A percentile compares a stretch with the other conserved stretches of the same genome.
phyloP scores from a whole-genome alignment of 768 basidiomycete species.

The Epithele typhae region DNA sequence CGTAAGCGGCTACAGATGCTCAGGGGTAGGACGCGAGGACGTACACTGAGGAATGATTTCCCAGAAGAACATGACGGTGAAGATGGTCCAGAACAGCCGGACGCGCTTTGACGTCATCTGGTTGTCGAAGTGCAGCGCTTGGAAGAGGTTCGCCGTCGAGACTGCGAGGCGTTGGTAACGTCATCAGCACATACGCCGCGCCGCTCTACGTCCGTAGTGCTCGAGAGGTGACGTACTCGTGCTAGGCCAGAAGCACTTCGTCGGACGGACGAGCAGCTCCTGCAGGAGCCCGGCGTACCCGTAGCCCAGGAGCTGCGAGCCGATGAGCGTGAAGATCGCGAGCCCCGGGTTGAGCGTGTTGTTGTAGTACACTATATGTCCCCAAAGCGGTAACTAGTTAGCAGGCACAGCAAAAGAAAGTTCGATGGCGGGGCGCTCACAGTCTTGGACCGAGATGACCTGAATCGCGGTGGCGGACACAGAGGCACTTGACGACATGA shows the following conservation, averaged over 20 bases:
- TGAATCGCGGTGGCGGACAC: slow-evolving; percentile 29
- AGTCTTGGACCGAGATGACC: slow-evolving; percentile 29
- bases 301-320: slow-evolving; percentile 31
- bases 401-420: neutral
- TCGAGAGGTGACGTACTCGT: slow-evolving; percentile 18
- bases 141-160: slow-evolving; percentile 27
- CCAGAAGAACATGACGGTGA: slow-evolving; percentile 29
- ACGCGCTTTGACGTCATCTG: slow-evolving; percentile 35
- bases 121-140: slow-evolving; percentile 34
- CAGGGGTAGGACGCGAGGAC: too few relatives aligned
- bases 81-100: slow-evolving; percentile 38
- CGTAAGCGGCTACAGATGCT: too few relatives aligned
- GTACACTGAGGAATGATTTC: slow-evolving; percentile 39
- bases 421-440: too few relatives aligned
- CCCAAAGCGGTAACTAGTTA: neutral
- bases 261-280: slow-evolving; percentile 50
- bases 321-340: slow-evolving; percentile 33
- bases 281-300: slow-evolving; percentile 32
- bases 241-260: slow-evolving; percentile 30
- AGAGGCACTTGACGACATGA: slow-evolving; percentile 31
- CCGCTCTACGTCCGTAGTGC: neutral
- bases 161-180: too few relatives aligned
- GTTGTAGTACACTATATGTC: slow-evolving; percentile 34
- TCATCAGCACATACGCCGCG: too few relatives aligned
- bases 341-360: slow-evolving; percentile 30